phyloP scores from a whole-genome alignment of 2,329 filamentous ascomycete species.

The Torrubiella hemipterigena region DNA sequence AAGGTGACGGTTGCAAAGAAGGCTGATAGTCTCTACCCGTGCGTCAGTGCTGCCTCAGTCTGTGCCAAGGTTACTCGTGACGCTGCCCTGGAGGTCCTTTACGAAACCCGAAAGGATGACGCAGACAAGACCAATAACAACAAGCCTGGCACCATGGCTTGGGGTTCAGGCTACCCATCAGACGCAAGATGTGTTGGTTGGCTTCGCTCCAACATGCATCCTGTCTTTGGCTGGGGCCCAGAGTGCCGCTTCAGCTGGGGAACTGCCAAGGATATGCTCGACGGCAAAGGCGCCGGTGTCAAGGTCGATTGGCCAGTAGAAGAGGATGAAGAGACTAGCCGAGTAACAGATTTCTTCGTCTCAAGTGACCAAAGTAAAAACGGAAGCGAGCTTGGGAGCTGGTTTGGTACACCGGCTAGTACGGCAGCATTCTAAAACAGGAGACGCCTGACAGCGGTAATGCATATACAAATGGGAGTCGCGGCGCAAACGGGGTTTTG shows the following conservation, averaged over 20 bases:
- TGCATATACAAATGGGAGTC: no score
- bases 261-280: conserved; percentile 86
- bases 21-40: conserved; percentile 84
- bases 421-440: conserved; percentile 54
- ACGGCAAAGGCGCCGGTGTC: conserved; percentile 54
- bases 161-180: conserved; percentile 91
- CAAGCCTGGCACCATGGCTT: conserved; percentile 36
- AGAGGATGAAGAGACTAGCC: conserved; percentile 55
- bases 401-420: conserved; percentile 68
- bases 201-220: conserved; percentile 80
- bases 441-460: no score
- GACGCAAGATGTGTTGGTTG: conserved; percentile 71
- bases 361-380: conserved; percentile 27
- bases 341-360: conserved; percentile 66
- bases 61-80: conserved; percentile 95
- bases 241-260: conserved; percentile 95
- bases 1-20: conserved; percentile 76
- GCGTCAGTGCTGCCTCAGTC: conserved; percentile 85
- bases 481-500: conserved; percentile 1
- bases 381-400: conserved; percentile 58
- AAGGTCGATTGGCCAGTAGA: conserved; percentile 76
- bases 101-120: conserved; percentile 30
- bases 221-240: conserved; percentile 86
- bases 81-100: conserved; percentile 72
- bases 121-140: conserved; percentile 18